phyloP scores from a whole-genome alignment of 2,329 filamentous ascomycete genomes.

The Xenosphaeropsis pyriputrescens region DNA sequence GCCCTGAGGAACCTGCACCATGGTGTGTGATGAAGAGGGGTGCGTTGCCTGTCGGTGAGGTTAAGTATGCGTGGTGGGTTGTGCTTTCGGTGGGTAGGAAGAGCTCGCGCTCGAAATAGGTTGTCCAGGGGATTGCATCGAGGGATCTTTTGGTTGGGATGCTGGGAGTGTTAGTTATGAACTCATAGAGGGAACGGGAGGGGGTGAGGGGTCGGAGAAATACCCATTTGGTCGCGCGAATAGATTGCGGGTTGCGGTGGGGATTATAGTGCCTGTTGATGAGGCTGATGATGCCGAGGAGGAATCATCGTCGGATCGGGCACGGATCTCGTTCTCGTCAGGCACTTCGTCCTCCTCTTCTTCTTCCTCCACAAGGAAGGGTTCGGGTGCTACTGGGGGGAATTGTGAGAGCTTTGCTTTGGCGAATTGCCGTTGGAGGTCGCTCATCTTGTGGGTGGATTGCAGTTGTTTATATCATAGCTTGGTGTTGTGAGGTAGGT shows the following conservation, averaged over 20 bases:
- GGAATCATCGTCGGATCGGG: slow-evolving; percentile 46
- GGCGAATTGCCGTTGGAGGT: slow-evolving; percentile 65
- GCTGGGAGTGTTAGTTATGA: slow-evolving; percentile 7
- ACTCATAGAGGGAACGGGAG: slow-evolving; percentile 1
- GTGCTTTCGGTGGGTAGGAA: slow-evolving; percentile 36
- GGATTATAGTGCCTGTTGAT: slow-evolving; percentile 82
- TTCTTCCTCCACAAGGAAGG: slow-evolving; percentile 36
- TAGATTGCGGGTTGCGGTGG: slow-evolving; percentile 56
- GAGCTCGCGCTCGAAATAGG: slow-evolving; percentile 82
- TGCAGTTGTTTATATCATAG: slow-evolving; percentile 3
- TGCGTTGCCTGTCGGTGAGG: slow-evolving; percentile 55
- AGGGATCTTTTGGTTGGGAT: slow-evolving; percentile 16
- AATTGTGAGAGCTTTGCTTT: slow-evolving; percentile 55
- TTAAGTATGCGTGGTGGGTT: slow-evolving; percentile 74
- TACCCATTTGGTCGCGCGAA: slow-evolving; percentile 60
- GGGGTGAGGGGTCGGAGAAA: slow-evolving; percentile 13
- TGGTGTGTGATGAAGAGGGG: slow-evolving; percentile 91
- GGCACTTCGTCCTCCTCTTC: slow-evolving; percentile 24
- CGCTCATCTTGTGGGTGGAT: slow-evolving; percentile 45
- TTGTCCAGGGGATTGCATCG: slow-evolving; percentile 51
- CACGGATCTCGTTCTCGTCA: slow-evolving; percentile 21
- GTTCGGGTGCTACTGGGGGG: slow-evolving; percentile 36
- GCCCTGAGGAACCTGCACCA: slow-evolving; percentile 81
- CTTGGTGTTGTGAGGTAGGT: not conserved
- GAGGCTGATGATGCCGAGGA: slow-evolving; percentile 62